Conservation (phyloP, 2,329 filamentous ascomycete species). For the Arthrobotrys megalospora region DNA sequence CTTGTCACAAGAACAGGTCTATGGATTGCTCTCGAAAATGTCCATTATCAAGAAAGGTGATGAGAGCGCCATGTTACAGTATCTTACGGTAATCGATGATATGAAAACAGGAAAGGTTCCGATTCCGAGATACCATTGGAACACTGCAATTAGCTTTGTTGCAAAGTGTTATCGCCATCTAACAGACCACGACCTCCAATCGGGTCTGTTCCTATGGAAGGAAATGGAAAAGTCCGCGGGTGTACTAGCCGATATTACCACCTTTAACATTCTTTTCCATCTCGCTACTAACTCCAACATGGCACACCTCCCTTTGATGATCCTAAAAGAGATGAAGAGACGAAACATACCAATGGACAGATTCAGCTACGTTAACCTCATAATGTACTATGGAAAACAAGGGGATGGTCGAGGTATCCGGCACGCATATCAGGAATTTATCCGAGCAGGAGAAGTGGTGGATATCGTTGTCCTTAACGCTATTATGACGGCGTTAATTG, state of each 20-base stretch:
- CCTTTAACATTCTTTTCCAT: slow-evolving; percentile 94
- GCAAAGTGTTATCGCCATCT: slow-evolving; percentile 78
- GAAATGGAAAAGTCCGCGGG: slow-evolving; percentile 86
- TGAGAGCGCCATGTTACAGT: slow-evolving; percentile 80
- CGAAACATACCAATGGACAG: slow-evolving; percentile 80
- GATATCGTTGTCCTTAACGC: slow-evolving; percentile 90
- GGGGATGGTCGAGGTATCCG: slow-evolving; percentile 81
- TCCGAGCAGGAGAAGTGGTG: slow-evolving; percentile 87
- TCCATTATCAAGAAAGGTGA: slow-evolving; percentile 75
- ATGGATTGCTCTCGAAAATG: slow-evolving; percentile 78
- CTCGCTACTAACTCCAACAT: slow-evolving; percentile 88
- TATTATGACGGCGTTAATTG: slow-evolving; percentile 83
- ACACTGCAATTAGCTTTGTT: slow-evolving; percentile 83
- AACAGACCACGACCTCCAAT: slow-evolving; percentile 75
- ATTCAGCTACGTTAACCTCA: slow-evolving; percentile 84
- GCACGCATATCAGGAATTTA: slow-evolving; percentile 83
- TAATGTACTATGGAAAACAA: slow-evolving; percentile 85
- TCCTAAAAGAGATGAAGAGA: slow-evolving; percentile 83
- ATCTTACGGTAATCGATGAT: slow-evolving; percentile 86
- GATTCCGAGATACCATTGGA: slow-evolving; percentile 82
- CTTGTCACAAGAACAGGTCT: slow-evolving; percentile 72
- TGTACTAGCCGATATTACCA: slow-evolving; percentile 79
- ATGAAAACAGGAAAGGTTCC: slow-evolving; percentile 81
- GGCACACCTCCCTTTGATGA: slow-evolving; percentile 84
- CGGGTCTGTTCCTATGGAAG: slow-evolving; percentile 83